Conservation (phyloP, 306 rosid species). For the Herpetospermum pedunculosum region DNA sequence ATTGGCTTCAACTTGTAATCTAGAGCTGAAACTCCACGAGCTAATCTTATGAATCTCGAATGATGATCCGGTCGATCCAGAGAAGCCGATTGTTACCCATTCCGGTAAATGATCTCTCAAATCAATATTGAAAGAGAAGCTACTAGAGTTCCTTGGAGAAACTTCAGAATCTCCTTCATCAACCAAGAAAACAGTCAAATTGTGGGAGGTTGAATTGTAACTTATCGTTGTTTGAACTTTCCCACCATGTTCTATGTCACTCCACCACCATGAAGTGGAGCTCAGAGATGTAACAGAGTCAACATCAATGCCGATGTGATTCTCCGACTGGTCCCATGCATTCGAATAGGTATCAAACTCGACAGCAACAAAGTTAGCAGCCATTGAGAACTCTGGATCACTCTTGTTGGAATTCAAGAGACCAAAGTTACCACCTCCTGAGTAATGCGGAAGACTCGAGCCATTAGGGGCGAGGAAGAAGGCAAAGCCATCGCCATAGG, state of each 20-base stretch:
- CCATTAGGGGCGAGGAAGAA: constrained; percentile 13
- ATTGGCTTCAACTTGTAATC: constrained; percentile 1
- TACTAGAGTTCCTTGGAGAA: background rate
- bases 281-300: background rate
- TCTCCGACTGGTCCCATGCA: background rate
- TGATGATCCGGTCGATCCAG: constrained; percentile 6
- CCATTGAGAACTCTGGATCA: background rate
- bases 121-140: background rate
- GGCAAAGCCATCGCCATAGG: constrained; percentile 8
- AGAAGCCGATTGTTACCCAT: constrained; percentile 15
- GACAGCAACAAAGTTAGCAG: constrained; percentile 6
- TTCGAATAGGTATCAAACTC: constrained; percentile 16
- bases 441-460: background rate
- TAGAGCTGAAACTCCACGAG: constrained; percentile 14
- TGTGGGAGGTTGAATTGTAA: constrained; percentile 14
- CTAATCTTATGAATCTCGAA: background rate
- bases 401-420: background rate
- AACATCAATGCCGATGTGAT: constrained; percentile 14
- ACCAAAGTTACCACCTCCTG: constrained; percentile 10
- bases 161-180: background rate
- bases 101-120: constrained; percentile 4
- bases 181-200: constrained; percentile 16
- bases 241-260: background rate
- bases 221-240: constrained; percentile 4
- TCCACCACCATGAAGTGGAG: constrained; percentile 4